These are phyloP conservation scores for Elsinoe arachidis DNA, from an alignment of 2,329 filamentous ascomycete genomes.

Conservation along the genomic window DNA sequence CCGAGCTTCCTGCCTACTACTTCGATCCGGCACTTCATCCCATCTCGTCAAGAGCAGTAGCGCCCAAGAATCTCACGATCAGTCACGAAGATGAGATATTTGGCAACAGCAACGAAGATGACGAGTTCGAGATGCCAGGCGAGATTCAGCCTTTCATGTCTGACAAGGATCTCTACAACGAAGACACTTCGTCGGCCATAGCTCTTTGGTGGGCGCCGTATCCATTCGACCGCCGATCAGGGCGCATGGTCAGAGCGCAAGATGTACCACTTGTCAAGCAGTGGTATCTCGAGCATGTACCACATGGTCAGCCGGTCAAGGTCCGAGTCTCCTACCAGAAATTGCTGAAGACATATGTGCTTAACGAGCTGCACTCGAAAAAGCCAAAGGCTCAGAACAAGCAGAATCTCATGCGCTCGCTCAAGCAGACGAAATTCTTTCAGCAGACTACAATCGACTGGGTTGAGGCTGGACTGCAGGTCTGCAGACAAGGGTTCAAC, in stretches of 20 bases:
- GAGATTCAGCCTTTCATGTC: constrained; percentile 80
- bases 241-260: constrained; percentile 91
- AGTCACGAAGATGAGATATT: constrained; percentile 94
- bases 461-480: constrained; percentile 97
- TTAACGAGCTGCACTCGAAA: constrained; percentile 95
- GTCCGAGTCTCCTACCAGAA: constrained; percentile 98
- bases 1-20: constrained; percentile 87
- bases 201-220: constrained; percentile 97
- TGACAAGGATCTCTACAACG: constrained; percentile 80
- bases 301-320: constrained; percentile 85
- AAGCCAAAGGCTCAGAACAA: constrained; percentile 92
- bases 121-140: constrained; percentile 64
- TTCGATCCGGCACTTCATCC: constrained; percentile 98
- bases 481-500: constrained; percentile 97
- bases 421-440: constrained; percentile 98
- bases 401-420: constrained; percentile 76
- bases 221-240: constrained; percentile 88
- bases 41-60: constrained; percentile 88
- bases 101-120: constrained; percentile 64
- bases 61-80: constrained; percentile 84
- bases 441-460: constrained; percentile 98
- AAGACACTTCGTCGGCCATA: constrained; percentile 84
- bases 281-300: constrained; percentile 95
- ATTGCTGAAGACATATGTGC: constrained; percentile 85
- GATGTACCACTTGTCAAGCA: constrained; percentile 96